Conservation (phyloP, 2,329 filamentous ascomycete species). For the Cladorrhinum sp. region DNA sequence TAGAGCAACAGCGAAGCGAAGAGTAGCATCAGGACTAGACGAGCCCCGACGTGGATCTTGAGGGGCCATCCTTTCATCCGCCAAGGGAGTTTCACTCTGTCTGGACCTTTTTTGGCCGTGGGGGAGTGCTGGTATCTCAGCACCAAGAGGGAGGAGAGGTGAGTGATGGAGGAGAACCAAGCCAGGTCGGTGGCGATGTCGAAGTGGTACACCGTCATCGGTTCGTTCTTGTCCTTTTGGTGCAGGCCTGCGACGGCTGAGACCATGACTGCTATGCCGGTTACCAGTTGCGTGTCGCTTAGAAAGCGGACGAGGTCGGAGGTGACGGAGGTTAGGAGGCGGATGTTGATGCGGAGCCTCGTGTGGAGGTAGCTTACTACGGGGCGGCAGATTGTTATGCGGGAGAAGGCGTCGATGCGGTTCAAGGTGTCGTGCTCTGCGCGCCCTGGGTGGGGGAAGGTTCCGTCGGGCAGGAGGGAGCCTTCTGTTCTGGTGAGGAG, state of each 20-base stretch:
- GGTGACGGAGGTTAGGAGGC: slow-evolving; percentile 2
- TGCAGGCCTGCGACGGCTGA: slow-evolving; percentile 20
- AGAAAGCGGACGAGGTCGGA: slow-evolving; percentile 26
- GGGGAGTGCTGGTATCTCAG: slow-evolving; percentile 1
- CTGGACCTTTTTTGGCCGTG: not conserved
- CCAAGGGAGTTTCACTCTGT: not conserved
- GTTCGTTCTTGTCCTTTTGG: slow-evolving; percentile 6
- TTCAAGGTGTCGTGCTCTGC: not conserved
- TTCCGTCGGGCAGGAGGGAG: not conserved
- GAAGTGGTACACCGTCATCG: slow-evolving; percentile 28
- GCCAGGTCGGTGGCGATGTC: slow-evolving; percentile 27
- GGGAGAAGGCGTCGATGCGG: not conserved
- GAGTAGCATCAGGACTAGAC: not conserved
- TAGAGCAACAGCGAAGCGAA: not conserved
- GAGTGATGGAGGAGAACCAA: slow-evolving; percentile 27
- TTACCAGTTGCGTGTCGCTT: slow-evolving; percentile 28
- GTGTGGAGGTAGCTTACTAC: not conserved
- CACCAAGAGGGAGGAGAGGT: slow-evolving; percentile 23
- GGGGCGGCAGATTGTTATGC: not conserved
- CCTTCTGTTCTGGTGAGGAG: slow-evolving; percentile 5
- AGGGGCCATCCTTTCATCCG: not conserved
- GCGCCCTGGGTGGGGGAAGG: not conserved
- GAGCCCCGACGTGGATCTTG: not conserved
- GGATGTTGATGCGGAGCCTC: not conserved
- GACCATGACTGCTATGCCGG: slow-evolving; percentile 23